A percentile compares a stretch with the other conserved stretches of the same genome.
phyloP scores from a whole-genome alignment of 805 yeast genomes.

The Ogataea glucozyma region DNA sequence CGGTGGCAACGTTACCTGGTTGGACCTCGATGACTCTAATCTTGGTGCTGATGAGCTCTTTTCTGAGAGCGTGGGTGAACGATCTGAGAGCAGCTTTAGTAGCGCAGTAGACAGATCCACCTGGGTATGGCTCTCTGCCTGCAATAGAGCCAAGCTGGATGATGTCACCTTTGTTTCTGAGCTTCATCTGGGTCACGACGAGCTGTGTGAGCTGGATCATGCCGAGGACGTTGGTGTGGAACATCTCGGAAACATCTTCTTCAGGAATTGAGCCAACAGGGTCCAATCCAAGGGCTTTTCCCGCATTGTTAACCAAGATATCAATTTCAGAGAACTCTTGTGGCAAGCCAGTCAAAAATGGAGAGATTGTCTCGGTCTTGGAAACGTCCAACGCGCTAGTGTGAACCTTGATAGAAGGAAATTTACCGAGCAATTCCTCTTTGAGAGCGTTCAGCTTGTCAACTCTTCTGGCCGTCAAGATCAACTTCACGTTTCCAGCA shows the following conservation, averaged over 20 bases:
- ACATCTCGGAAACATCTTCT: slow-evolving; percentile 73
- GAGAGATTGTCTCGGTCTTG: slow-evolving; percentile 47
- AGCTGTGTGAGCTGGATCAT: slow-evolving; percentile 82
- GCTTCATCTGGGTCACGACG: slow-evolving; percentile 67
- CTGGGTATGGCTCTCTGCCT: slow-evolving; percentile 77
- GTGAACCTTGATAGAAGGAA: slow-evolving; percentile 36
- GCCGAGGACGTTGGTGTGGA: slow-evolving; percentile 86
- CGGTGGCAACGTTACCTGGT: slow-evolving; percentile 78
- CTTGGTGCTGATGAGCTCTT: slow-evolving; percentile 52
- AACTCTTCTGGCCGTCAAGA: slow-evolving; percentile 54
- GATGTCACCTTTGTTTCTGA: slow-evolving; percentile 69
- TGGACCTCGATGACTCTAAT: slow-evolving; percentile 73
- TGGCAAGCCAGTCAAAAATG: slow-evolving; percentile 45
- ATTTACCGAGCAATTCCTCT: slow-evolving; percentile 37
- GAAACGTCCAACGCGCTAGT: slow-evolving; percentile 42
- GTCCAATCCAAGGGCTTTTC: slow-evolving; percentile 79
- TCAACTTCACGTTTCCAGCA: slow-evolving; percentile 48
- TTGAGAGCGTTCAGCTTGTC: slow-evolving; percentile 45
- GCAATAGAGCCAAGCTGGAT: slow-evolving; percentile 78
- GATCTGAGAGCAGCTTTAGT: slow-evolving; percentile 72
- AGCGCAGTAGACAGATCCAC: slow-evolving; percentile 78
- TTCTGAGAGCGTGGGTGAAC: slow-evolving; percentile 64
- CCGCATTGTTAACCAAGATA: slow-evolving; percentile 71
- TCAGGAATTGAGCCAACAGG: slow-evolving; percentile 65
- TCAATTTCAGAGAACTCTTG: slow-evolving; percentile 58